Evolutionary conservation across 805 yeast genomes (phyloP).

Genomic region (Ogataea ramenticola): DNA sequence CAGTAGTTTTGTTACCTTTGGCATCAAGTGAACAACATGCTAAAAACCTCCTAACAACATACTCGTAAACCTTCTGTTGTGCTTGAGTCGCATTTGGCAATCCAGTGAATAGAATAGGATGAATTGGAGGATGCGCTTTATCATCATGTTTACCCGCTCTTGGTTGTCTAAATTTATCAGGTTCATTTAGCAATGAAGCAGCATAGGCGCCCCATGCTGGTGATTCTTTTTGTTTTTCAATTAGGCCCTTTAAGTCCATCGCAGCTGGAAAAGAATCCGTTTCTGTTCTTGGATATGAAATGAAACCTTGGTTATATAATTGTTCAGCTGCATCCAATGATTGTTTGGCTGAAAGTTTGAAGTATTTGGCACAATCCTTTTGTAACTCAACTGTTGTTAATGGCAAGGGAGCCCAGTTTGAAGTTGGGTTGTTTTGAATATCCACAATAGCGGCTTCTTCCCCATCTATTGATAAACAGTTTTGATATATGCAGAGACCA

Average conservation of each 20-base stretch:
- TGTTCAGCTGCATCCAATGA: constrained; percentile 77
- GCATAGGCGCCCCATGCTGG: constrained; percentile 73
- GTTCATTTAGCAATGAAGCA: constrained; percentile 27
- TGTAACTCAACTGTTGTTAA: constrained; percentile 92
- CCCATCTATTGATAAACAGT: constrained; percentile 41
- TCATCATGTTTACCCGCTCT: constrained; percentile 81
- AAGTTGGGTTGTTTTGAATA: constrained; percentile 54
- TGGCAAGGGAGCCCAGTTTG: constrained; percentile 81
- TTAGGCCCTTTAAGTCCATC: constrained; percentile 61
- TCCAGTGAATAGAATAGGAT: constrained; percentile 49
- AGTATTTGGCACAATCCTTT: constrained; percentile 68
- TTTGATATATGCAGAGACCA: constrained; percentile 58
- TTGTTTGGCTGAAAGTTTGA: constrained; percentile 73
- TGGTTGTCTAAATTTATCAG: constrained; percentile 52
- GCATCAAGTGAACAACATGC: constrained; percentile 95
- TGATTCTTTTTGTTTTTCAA: constrained; percentile 52
- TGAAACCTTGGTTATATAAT: constrained; percentile 75
- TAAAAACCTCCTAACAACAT: constrained; percentile 74
- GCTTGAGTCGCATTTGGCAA: constrained; percentile 19
- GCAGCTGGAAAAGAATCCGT: constrained; percentile 77
- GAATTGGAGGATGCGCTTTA: constrained; percentile 97
- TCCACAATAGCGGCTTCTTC: constrained; percentile 44
- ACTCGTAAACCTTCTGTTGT: constrained; percentile 75
- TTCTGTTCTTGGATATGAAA: constrained; percentile 97
- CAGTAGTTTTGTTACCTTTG: constrained; percentile 59